Base-by-base conservation (phyloP, 208 protist genomes). In the Crithidia fasciculata region DNA sequence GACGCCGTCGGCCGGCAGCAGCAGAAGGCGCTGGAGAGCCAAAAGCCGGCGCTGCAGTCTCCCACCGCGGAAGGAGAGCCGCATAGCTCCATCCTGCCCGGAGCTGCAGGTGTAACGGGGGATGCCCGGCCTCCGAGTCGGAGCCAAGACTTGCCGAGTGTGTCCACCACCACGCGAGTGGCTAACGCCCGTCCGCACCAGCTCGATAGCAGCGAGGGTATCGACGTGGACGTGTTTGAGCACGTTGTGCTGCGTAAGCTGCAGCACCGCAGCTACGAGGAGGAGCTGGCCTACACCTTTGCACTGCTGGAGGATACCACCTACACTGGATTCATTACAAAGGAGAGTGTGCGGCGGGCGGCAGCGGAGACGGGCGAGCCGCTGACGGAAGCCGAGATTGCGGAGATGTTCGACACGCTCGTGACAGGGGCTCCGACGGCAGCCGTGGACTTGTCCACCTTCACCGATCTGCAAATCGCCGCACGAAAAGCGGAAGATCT, bases 341-440 rank as follows among this genome's bases (percentile, higher is more conserved):
- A 91, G 72, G 86, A 94, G 43, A 94, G 89, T 68, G 65, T 96
- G 5, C 80, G 82, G 55, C 58, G 69, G 0, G 78, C 81, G 10
- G 87, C 91, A 5, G 74, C 61, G 4, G 86, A 91, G 44, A 83
- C 87, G 8, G 87, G 84, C 4, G 89, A 96, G 67, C 82, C 81
- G 19, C 67, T 96, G 50, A 93, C 91, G 16, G 87, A 96, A 43
- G 86, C 83, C 28, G 91, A 94, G 64, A 69, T 94, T 41, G 63
- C 75, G 58, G 91, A 96, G 54, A 96, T 96, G 91, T 96, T 96
- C 73, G 86, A 96, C 73, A 76, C 81, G 9, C 55, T 94, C 13
- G 91, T 96, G 43, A 96, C 91, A 0, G 91, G 91, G 10, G 81
- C 83, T 37, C 78, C 88, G 28, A 87, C 84, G 18, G 76, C 87